These are phyloP conservation scores for Aspergillus terreus DNA, from an alignment of 2,329 filamentous ascomycete genomes.

Conservation along the genomic window DNA sequence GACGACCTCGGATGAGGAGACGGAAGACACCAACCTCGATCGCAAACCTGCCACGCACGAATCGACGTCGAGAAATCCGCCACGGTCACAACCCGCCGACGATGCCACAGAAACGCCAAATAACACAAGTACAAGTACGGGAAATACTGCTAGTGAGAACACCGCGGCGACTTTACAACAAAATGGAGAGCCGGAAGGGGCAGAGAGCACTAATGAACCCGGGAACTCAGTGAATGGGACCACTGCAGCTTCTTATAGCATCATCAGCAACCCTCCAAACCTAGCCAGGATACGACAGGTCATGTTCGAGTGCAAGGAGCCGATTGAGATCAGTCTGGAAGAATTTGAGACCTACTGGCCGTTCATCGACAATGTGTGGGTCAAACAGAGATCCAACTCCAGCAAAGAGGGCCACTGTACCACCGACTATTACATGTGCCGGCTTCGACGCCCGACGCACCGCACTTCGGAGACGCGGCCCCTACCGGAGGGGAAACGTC, in stretches of 20 bases:
- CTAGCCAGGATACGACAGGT: constrained; percentile 40
- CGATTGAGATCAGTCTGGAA: constrained; percentile 43
- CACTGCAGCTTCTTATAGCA: constrained; percentile 19
- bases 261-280: constrained; percentile 43
- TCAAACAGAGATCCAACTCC: constrained; percentile 42
- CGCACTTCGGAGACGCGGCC: constrained; percentile 39
- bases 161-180: neutral
- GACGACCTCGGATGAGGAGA: constrained; percentile 6
- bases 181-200: neutral
- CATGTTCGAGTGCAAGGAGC: constrained; percentile 44
- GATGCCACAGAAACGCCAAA: too few species aligned
- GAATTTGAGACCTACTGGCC: constrained; percentile 48
- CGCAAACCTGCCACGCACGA: neutral
- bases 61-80: constrained; percentile 1
- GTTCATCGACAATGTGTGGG: constrained; percentile 50
- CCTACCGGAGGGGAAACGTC: constrained; percentile 43
- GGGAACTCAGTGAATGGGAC: neutral
- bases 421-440: constrained; percentile 48
- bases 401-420: constrained; percentile 40
- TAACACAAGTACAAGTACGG: too few species aligned
- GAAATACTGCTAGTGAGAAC: neutral
- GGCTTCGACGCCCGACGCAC: constrained; percentile 38
- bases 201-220: neutral
- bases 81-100: neutral
- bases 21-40: constrained; percentile 7